These are phyloP conservation scores for Lenzites betulinus DNA, from an alignment of 768 basidiomycete species.

Conservation along the genomic window DNA sequence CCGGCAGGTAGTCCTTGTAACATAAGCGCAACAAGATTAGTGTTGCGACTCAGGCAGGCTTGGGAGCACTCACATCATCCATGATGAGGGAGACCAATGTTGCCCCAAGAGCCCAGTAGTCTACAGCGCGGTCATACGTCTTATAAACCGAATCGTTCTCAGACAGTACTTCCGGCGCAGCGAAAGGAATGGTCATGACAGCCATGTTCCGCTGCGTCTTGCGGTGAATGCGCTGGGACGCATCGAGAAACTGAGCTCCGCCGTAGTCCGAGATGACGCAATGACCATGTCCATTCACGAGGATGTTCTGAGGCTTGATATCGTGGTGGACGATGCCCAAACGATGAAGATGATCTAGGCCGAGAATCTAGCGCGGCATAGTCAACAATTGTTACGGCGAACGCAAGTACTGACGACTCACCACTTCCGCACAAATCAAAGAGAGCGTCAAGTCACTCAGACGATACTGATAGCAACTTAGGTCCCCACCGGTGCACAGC, in stretches of 20 bases:
- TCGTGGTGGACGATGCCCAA: conserved; percentile 59
- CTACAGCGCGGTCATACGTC: conserved; percentile 49
- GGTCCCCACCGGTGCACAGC: conserved; percentile 24
- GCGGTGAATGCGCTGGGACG: conserved; percentile 31
- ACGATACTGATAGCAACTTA: conserved; percentile 12
- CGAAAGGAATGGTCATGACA: conserved; percentile 23
- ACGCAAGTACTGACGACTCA: conserved; percentile 1
- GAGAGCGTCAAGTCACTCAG: conserved; percentile 1
- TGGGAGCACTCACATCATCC: conserved; percentile 17
- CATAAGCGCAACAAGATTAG: no score
- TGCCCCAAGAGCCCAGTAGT: conserved; percentile 53
- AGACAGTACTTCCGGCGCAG: conserved; percentile 29
- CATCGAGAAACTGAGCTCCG: conserved; percentile 47
- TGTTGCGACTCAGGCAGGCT: not conserved
- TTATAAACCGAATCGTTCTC: conserved; percentile 25
- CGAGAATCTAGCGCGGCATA: conserved; percentile 22
- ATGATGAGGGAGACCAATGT: conserved; percentile 43
- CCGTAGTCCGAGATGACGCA: conserved; percentile 62
- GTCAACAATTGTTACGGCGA: no score
- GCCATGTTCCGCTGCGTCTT: not conserved
- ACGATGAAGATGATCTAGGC: conserved; percentile 44
- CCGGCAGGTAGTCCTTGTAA: not conserved
- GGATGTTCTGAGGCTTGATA: conserved; percentile 55
- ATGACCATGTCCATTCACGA: conserved; percentile 36
- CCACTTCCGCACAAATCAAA: conserved; percentile 29